Conservation (phyloP, 2,329 filamentous ascomycete species). For the Fonsecaea erecta region DNA sequence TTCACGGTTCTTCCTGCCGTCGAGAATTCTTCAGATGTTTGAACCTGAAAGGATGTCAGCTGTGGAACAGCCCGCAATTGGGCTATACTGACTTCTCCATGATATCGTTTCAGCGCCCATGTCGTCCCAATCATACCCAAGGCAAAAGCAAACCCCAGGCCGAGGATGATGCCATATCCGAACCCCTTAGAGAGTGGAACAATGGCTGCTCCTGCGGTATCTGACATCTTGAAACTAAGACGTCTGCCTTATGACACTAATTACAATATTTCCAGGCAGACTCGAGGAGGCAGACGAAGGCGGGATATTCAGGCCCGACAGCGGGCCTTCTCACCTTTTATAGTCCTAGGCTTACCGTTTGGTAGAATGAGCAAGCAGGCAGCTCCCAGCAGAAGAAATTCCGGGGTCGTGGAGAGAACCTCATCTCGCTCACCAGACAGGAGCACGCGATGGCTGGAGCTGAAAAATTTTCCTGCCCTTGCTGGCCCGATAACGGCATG, state of each 20-base stretch:
- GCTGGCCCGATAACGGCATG: slow-evolving; percentile 22
- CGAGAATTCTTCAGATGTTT: slow-evolving; percentile 91
- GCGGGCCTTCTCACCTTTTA: not conserved
- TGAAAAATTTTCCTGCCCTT: slow-evolving; percentile 9
- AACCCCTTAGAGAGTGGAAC: slow-evolving; percentile 51
- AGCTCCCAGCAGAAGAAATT: slow-evolving; percentile 12
- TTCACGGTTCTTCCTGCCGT: slow-evolving; percentile 88
- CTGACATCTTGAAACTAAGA: slow-evolving; percentile 18
- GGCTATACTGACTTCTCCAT: slow-evolving; percentile 57
- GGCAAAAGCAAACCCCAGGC: slow-evolving; percentile 74
- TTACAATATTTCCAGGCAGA: not conserved
- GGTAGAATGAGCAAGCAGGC: not conserved
- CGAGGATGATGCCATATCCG: slow-evolving; percentile 78
- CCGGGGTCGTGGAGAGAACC: slow-evolving; percentile 17
- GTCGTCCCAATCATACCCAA: slow-evolving; percentile 76
- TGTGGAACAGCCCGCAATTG: not conserved
- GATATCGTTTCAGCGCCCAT: slow-evolving; percentile 70
- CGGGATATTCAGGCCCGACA: not conserved
- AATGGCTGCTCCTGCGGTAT: slow-evolving; percentile 25
- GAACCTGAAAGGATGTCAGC: slow-evolving; percentile 57
- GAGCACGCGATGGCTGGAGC: slow-evolving; percentile 14
- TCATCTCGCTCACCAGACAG: not conserved
- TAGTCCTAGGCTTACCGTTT: not conserved
- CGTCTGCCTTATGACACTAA: not conserved
- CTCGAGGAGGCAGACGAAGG: not conserved